Percentiles rank a stretch among this genome's conserved stretches.
These are phyloP conservation scores for Leccinum subgranulosum DNA, from an alignment of 768 basidiomycete species.

Conservation along the genomic window DNA sequence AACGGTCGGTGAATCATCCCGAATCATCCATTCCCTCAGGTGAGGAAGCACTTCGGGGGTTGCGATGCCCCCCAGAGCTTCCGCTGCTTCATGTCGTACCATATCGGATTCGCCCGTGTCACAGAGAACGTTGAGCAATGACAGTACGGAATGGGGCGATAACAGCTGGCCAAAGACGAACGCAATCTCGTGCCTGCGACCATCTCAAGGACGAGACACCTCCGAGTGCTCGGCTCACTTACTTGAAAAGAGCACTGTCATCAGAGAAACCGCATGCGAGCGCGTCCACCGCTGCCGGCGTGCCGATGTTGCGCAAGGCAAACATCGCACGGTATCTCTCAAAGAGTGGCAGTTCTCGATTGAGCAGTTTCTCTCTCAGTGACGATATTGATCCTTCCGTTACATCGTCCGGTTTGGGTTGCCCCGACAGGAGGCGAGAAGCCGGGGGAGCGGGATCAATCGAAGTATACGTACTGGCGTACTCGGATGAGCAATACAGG, in stretches of 20 bases:
- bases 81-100: conserved; percentile 98
- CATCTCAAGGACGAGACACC: neutral
- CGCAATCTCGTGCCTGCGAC: conserved; percentile 90
- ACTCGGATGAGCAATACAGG: neutral
- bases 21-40: conserved; percentile 78
- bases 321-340: conserved; percentile 99
- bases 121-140: conserved; percentile 75
- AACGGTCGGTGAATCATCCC: conserved; percentile 78
- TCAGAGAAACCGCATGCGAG: conserved; percentile 90
- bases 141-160: conserved; percentile 83
- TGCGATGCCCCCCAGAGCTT: conserved; percentile 96
- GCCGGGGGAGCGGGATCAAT: conserved; percentile 88
- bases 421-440: conserved; percentile 56
- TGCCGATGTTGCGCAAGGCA: conserved; percentile 90
- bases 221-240: conserved; percentile 22
- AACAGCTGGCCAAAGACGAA: conserved; percentile 97
- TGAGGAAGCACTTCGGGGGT: conserved; percentile 88
- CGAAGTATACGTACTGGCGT: conserved; percentile 65
- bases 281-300: conserved; percentile 80
- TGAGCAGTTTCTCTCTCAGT: conserved; percentile 62
- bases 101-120: conserved; percentile 80
- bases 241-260: conserved; percentile 92
- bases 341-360: conserved; percentile 72
- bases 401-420: conserved; percentile 49
- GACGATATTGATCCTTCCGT: conserved; percentile 46